Conservation (phyloP, 2,329 filamentous ascomycete genomes). For the Trichoderma polysporum region DNA sequence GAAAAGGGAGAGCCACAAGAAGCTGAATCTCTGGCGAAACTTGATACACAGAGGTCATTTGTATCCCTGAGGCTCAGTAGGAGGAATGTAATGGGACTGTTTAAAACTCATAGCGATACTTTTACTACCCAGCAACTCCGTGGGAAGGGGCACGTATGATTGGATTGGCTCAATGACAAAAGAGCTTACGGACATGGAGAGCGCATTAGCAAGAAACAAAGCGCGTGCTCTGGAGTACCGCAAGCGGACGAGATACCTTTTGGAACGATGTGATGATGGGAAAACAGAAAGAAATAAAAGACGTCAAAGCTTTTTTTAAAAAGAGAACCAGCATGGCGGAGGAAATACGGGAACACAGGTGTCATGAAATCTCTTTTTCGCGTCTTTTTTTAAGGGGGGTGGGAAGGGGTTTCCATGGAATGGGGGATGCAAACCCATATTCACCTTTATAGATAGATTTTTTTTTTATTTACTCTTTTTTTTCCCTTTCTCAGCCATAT, state of each 20-base stretch:
- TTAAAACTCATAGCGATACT: constrained; percentile 15
- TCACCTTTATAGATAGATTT: constrained; percentile 19
- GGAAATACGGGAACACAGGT: constrained; percentile 10
- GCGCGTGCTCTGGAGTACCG: neutral
- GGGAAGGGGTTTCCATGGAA: neutral
- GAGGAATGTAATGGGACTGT: constrained; percentile 11
- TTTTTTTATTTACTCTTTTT: neutral
- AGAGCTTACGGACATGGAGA: neutral
- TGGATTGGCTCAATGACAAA: neutral
- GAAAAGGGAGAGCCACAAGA: neutral
- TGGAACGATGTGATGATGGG: constrained; percentile 4
- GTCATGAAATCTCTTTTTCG: neutral
- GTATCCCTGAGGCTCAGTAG: neutral
- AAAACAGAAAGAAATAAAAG: neutral
- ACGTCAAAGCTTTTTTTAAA: too few relatives aligned
- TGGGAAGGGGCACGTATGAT: neutral
- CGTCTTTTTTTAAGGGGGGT: neutral
- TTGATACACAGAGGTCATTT: neutral
- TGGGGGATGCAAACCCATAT: neutral
- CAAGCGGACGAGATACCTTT: constrained; percentile 12
- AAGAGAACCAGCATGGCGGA: constrained; percentile 8
- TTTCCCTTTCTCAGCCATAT: neutral
- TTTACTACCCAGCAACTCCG: neutral
- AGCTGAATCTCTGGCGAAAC: neutral
- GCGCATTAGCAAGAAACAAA: neutral